Conservation (phyloP, 2,329 filamentous ascomycete genomes). For the Colletotrichum tropicale region DNA sequence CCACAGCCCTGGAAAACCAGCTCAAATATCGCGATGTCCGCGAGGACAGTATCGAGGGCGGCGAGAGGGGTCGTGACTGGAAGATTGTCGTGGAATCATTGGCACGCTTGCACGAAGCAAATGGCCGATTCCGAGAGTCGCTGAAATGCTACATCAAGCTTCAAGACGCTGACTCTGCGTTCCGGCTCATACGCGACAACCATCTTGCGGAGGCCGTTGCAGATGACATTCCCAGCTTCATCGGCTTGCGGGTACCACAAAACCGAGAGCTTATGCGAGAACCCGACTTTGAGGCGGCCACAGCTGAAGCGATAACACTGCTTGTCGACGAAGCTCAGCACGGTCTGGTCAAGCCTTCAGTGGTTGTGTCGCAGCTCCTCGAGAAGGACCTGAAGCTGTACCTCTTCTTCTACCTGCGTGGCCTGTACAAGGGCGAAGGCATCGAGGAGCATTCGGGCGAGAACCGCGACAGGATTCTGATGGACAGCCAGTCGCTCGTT, state of each 20-base stretch:
- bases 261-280: slow-evolving; percentile 69
- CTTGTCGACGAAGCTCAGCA: slow-evolving; percentile 91
- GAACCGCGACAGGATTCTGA: slow-evolving; percentile 59
- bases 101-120: slow-evolving; percentile 82
- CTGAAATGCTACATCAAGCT: slow-evolving; percentile 87
- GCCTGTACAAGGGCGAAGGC: slow-evolving; percentile 80
- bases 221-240: slow-evolving; percentile 89
- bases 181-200: slow-evolving; percentile 83
- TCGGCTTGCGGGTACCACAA: slow-evolving; percentile 82
- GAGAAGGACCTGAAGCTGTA: slow-evolving; percentile 72
- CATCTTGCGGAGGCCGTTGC: slow-evolving; percentile 88
- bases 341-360: slow-evolving; percentile 78
- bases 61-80: slow-evolving; percentile 81
- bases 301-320: slow-evolving; percentile 81
- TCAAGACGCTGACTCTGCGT: slow-evolving; percentile 89
- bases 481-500: slow-evolving; percentile 71
- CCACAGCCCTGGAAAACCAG: slow-evolving; percentile 81
- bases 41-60: slow-evolving; percentile 77
- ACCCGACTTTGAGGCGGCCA: slow-evolving; percentile 77
- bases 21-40: slow-evolving; percentile 76
- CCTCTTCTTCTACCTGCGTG: slow-evolving; percentile 89
- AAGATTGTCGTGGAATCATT: slow-evolving; percentile 85
- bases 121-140: slow-evolving; percentile 82
- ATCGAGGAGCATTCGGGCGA: slow-evolving; percentile 59
- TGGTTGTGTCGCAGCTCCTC: slow-evolving; percentile 80